Percentiles rank a stretch among this genome's conserved stretches.
These are phyloP conservation scores for Schrenkiella parvula DNA, from an alignment of 345 rosid genomes.

Conservation along the genomic window DNA sequence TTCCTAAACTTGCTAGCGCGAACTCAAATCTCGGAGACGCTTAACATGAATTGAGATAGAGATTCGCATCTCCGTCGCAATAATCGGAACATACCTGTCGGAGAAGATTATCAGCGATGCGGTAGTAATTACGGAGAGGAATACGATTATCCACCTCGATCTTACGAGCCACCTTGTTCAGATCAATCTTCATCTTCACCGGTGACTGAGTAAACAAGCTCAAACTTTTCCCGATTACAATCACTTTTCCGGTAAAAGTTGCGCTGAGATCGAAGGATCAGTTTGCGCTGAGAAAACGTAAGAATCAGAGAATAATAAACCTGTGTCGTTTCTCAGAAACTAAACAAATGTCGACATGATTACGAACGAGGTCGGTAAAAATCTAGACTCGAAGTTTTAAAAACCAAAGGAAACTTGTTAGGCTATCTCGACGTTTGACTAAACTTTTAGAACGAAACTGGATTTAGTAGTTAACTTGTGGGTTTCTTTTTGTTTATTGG, in stretches of 20 bases:
- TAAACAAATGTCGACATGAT: slow-evolving; percentile 32
- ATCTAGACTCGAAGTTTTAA: too few species aligned
- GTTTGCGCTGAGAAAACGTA: slow-evolving; percentile 3
- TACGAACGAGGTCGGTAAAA: neutral
- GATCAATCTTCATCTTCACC: slow-evolving; percentile 63
- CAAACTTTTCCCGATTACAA: neutral
- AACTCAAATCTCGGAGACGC: neutral
- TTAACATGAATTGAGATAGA: neutral
- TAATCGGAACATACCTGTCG: slow-evolving; percentile 50
- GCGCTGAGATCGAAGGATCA: neutral
- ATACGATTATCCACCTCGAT: slow-evolving; percentile 84
- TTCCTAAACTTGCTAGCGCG: neutral
- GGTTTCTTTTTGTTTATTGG: neutral
- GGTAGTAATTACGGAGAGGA: slow-evolving; percentile 68
- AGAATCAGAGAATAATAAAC: slow-evolving; percentile 19
- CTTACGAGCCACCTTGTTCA: slow-evolving; percentile 50
- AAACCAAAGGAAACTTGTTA: too few species aligned
- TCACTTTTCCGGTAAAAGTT: slow-evolving; percentile 12
- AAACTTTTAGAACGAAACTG: too few species aligned
- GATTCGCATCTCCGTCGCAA: neutral
- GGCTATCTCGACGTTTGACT: neutral
- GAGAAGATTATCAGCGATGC: slow-evolving; percentile 92
- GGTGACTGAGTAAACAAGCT: neutral
- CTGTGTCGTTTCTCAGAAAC: slow-evolving; percentile 17
- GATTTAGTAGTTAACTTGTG: too few species aligned